A percentile compares a stretch with the other conserved stretches of the same genome.
phyloP scores from a whole-genome alignment of 2,329 filamentous ascomycete species.

The Colletotrichum nymphaeae region DNA sequence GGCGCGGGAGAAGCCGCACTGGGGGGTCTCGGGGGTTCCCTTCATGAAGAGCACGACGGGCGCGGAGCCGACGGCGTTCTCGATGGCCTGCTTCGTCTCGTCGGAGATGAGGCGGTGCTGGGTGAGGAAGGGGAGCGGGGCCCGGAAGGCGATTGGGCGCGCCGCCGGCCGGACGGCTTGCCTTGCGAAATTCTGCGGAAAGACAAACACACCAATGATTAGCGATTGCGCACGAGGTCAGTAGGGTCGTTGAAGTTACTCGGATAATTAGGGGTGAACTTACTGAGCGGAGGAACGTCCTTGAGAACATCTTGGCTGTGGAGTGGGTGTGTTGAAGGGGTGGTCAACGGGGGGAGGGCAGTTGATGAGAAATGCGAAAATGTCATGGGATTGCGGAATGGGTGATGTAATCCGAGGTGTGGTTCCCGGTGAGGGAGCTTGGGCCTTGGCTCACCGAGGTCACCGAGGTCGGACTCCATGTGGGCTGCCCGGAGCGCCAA shows the following conservation, averaged over 20 bases:
- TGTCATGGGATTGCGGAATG: slow-evolving; percentile 29
- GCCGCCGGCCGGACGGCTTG: slow-evolving; percentile 50
- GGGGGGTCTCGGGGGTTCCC: slow-evolving; percentile 93
- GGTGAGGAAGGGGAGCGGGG: slow-evolving; percentile 35
- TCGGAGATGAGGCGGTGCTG: slow-evolving; percentile 80
- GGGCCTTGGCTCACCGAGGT: not conserved
- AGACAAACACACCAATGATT: not conserved
- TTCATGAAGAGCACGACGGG: slow-evolving; percentile 99
- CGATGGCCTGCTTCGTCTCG: slow-evolving; percentile 84
- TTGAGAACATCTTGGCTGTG: slow-evolving; percentile 26
- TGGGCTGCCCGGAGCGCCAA: not conserved
- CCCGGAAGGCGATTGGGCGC: slow-evolving; percentile 38
- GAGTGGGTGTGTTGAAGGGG: slow-evolving; percentile 3
- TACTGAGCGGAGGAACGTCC: slow-evolving; percentile 32
- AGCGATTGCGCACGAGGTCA: not conserved
- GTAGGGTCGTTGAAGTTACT: rapidly evolving
- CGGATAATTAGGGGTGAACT: not conserved
- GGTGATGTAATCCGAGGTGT: slow-evolving; percentile 33
- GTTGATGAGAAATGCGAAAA: slow-evolving; percentile 29
- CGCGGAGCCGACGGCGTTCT: slow-evolving; percentile 87
- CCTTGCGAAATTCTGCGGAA: slow-evolving; percentile 48
- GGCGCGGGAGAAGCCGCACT: slow-evolving; percentile 96
- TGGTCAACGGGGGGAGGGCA: not conserved
- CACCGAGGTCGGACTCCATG: not conserved
- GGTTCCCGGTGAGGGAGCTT: slow-evolving; percentile 27